Percentiles rank a stretch among this genome's conserved stretches.
Evolutionary conservation across 768 basidiomycete genomes (phyloP).

Genomic region (Gelatoporia subvermispora): DNA sequence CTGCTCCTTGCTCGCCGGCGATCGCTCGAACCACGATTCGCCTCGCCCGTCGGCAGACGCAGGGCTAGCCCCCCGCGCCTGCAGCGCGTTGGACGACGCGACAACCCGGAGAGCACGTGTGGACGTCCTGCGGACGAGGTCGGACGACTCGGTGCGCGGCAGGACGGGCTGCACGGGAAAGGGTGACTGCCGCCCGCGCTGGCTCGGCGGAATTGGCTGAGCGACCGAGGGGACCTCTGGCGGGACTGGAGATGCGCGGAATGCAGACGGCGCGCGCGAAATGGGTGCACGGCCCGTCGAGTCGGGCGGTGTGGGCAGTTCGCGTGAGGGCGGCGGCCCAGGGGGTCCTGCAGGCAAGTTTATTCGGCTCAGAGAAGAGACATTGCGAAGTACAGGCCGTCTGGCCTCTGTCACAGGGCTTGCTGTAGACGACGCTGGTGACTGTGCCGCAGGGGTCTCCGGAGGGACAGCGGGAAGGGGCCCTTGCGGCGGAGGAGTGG

Average conservation of each 20-base stretch:
- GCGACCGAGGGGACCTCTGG: neutral
- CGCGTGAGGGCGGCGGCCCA: neutral
- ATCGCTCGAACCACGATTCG: neutral
- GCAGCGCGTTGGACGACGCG: constrained; percentile 1
- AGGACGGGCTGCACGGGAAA: constrained; percentile 46
- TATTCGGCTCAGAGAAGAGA: neutral
- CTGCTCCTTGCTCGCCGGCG: neutral
- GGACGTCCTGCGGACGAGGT: constrained; percentile 17
- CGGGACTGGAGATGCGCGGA: constrained; percentile 12
- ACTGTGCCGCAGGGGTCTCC: no score
- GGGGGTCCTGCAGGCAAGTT: neutral
- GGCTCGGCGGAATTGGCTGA: constrained; percentile 7
- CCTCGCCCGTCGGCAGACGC: neutral
- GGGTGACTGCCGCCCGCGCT: constrained; percentile 45
- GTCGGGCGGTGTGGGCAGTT: neutral
- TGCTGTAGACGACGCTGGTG: no score
- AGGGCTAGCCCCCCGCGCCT: neutral
- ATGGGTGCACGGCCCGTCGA: neutral
- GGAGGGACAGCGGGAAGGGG: constrained; percentile 19
- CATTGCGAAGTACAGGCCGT: neutral
- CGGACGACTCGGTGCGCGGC: constrained; percentile 15
- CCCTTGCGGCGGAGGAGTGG: constrained; percentile 20
- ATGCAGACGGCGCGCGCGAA: neutral
- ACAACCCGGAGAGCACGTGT: constrained; percentile 15
- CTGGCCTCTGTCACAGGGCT: neutral